These are phyloP conservation scores for Pinus albicaulis DNA, from an alignment of 75 land plant species.

Conservation along the genomic window DNA sequence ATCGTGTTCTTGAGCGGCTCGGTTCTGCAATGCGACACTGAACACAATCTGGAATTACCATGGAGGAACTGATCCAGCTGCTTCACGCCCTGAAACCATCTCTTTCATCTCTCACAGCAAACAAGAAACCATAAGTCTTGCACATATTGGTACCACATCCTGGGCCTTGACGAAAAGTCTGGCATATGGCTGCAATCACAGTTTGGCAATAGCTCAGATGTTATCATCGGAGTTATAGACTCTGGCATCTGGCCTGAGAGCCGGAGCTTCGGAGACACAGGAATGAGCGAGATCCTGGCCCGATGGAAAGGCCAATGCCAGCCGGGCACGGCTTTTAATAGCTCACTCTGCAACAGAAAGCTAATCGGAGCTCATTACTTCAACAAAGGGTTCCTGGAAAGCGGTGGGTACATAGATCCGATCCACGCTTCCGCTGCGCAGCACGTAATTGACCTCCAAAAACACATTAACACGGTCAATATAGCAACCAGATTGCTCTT, in stretches of 20 bases:
- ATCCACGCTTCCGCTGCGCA: too few species aligned
- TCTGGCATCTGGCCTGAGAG: conserved; percentile 21
- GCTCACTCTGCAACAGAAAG: conserved; percentile 11
- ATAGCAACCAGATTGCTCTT: too few species aligned
- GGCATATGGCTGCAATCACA: neutral
- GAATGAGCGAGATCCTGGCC: conserved; percentile 8
- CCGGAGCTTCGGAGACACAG: conserved; percentile 14
- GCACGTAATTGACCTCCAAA: too few species aligned
- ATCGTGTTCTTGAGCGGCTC: too few species aligned
- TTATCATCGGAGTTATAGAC: neutral
- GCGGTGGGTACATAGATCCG: neutral
- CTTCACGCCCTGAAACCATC: too few species aligned
- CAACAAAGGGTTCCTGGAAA: neutral
- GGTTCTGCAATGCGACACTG: too few species aligned
- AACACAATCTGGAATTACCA: too few species aligned
- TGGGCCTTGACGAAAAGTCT: neutral
- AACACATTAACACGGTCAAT: too few species aligned
- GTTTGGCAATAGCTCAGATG: neutral
- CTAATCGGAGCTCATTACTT: conserved; percentile 36
- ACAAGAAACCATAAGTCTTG: too few species aligned
- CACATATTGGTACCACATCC: neutral
- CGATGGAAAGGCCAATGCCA: conserved; percentile 19
- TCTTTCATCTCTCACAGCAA: too few species aligned
- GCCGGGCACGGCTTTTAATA: conserved; percentile 9
- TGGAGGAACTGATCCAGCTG: too few species aligned